Evolutionary conservation across 768 basidiomycete genomes (phyloP), one percentile per base, ranked within the genome.

Genomic region (Tulasnella sp.): DNA sequence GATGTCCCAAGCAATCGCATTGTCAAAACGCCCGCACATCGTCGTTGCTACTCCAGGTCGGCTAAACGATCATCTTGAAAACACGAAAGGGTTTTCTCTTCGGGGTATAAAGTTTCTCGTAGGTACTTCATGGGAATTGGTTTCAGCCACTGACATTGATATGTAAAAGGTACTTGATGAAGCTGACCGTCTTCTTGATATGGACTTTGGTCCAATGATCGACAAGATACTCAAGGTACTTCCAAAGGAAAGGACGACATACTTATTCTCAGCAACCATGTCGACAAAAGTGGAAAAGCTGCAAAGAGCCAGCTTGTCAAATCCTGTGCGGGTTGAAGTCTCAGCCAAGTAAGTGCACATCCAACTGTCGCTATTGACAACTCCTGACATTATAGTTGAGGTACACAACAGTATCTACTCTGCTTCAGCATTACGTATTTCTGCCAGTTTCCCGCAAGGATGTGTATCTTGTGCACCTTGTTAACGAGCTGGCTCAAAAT

Each of bases 201-300:
- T 98, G 78, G 93, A 98, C 64, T 98, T 98, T 57, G 90, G 89
- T 16, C 82, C 84, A 41, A 83, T 84, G 46, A 88, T 99, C 58
- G 93, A 98, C 70, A 90, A 88, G 70, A 91, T 99, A 60, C 74
- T 99, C 31, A 93, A 92, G 67, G 77, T 88, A 33, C 82, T 99
- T 56, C 95, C 93, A 19, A 87, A 80, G 61, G 92, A 96, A 59
- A 77, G 95, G 9, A 86, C 83, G 27, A 99, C 95, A 2, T 96
- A 90, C 62, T 75, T 99, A 1, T 99, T 91, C 69, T 96, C 93
- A 10, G 95, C 93, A 5, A 98, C 93, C 19, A 98, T 99, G 93
- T 93, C 95, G 9, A 90, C 89, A 12, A 98, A 96, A 67, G 90
- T 99, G 3, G 89, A 86, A 9, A 96, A 96, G 66, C 72, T 99